phyloP scores from a whole-genome alignment of 176 grass and related monocot species.

The Oryza glumipatula region DNA sequence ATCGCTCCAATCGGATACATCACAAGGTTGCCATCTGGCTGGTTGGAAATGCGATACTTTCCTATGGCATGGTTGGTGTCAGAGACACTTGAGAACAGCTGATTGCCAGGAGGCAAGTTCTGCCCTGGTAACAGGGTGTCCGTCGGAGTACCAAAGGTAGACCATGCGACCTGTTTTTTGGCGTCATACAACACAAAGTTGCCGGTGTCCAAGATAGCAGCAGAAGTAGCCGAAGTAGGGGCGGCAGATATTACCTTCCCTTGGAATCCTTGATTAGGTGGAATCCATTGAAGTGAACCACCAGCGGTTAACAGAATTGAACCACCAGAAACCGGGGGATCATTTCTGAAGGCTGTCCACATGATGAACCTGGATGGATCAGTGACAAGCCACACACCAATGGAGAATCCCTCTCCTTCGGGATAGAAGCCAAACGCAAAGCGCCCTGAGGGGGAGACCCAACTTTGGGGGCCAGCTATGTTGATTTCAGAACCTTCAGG shows the following conservation, averaged over 20 bases:
- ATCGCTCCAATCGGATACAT: conserved; percentile 32
- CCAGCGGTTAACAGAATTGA: conserved; percentile 37
- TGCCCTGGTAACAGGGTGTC: conserved; percentile 57
- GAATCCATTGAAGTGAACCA: conserved; percentile 49
- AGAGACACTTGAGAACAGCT: conserved; percentile 46
- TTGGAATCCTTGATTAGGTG: conserved; percentile 26
- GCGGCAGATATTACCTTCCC: conserved; percentile 26
- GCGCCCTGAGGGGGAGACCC: conserved; percentile 45
- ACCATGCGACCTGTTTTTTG: conserved; percentile 17
- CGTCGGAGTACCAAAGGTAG: conserved; percentile 37
- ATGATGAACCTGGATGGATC: conserved; percentile 1
- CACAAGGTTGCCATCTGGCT: conserved; percentile 48
- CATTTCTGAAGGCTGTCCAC: conserved; percentile 53
- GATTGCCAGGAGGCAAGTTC: conserved; percentile 18
- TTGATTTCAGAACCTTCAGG: neutral
- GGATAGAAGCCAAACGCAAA: conserved; percentile 58
- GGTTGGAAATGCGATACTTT: conserved; percentile 41
- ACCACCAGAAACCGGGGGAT: conserved; percentile 34
- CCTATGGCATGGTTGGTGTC: conserved; percentile 32
- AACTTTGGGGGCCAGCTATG: conserved; percentile 1
- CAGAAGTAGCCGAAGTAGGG: conserved; percentile 25
- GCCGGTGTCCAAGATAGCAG: conserved; percentile 42
- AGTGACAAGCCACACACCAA: conserved; percentile 49
- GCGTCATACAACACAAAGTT: conserved; percentile 42
- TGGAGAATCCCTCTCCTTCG: conserved; percentile 33